These are phyloP conservation scores for Pseudogymnoascus sp. DNA, from an alignment of 2,329 filamentous ascomycete species.

Conservation along the genomic window DNA sequence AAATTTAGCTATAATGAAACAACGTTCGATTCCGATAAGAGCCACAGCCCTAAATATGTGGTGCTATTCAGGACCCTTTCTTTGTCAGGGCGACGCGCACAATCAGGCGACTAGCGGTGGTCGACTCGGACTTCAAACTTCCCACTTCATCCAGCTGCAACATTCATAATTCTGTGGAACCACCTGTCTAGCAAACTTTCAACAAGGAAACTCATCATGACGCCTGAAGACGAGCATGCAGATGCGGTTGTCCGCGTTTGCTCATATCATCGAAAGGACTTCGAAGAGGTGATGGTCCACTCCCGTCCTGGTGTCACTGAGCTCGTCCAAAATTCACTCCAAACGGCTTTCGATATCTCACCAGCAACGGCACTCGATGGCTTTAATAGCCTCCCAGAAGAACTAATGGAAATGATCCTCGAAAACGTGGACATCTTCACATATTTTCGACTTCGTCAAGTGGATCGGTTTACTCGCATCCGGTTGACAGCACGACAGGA, in stretches of 20 bases:
- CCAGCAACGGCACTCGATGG: not conserved
- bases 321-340: not conserved
- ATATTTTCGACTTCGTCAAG: not conserved
- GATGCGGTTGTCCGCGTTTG: not conserved
- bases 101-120: not conserved
- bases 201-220: not conserved
- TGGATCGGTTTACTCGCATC: not conserved
- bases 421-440: not conserved
- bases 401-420: not conserved
- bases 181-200: not conserved
- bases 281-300: not conserved
- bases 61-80: not conserved
- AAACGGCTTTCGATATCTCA: not conserved
- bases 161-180: not conserved
- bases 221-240: not conserved
- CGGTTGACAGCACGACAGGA: not conserved
- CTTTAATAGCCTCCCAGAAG: not conserved
- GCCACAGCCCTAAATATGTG: not conserved
- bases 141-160: not conserved
- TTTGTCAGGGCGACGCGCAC: not conserved
- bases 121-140: not conserved
- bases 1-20: not conserved
- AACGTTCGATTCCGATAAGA: not conserved
- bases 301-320: not conserved
- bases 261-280: not conserved